phyloP scores from a whole-genome alignment of 805 yeast genomes.

The Lipomyces sp. region DNA sequence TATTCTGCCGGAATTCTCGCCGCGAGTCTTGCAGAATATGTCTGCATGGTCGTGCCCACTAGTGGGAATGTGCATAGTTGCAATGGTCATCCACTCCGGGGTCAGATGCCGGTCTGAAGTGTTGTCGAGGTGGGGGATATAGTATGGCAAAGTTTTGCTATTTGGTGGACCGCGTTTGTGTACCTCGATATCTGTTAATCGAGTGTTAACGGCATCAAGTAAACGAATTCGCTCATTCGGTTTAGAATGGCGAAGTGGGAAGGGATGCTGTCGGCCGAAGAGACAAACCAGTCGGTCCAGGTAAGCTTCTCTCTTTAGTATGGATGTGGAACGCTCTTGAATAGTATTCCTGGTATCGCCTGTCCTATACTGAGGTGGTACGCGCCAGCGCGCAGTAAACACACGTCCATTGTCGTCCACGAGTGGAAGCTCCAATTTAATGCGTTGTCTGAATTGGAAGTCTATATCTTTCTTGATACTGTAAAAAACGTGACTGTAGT shows the following conservation, averaged over 20 bases:
- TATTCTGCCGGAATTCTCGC: neutral
- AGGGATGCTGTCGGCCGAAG: neutral
- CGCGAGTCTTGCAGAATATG: neutral
- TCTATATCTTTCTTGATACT: neutral
- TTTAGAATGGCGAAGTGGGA: neutral
- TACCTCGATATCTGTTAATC: neutral
- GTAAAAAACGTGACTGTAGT: too few species aligned
- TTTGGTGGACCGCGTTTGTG: neutral
- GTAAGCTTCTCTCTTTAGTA: too few species aligned
- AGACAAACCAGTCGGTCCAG: too few species aligned
- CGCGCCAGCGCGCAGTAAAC: conserved; percentile 19
- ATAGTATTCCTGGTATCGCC: too few species aligned
- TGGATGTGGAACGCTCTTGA: too few species aligned
- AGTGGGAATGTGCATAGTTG: conserved; percentile 12
- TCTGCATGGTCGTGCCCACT: conserved; percentile 18
- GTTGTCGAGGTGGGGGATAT: neutral
- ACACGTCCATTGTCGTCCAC: conserved; percentile 17
- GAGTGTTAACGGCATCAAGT: neutral
- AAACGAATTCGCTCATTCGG: neutral
- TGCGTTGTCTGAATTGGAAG: conserved; percentile 1
- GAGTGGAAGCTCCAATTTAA: neutral
- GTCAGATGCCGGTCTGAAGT: neutral
- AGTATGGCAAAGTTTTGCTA: neutral
- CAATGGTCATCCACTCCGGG: conserved; percentile 20
- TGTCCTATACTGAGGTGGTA: conserved; percentile 3